Evolutionary conservation across 495 filamentous ascomycete genomes (phyloP), one percentile per base, ranked within the genome.

Genomic region (Pseudevernia furfuracea): DNA sequence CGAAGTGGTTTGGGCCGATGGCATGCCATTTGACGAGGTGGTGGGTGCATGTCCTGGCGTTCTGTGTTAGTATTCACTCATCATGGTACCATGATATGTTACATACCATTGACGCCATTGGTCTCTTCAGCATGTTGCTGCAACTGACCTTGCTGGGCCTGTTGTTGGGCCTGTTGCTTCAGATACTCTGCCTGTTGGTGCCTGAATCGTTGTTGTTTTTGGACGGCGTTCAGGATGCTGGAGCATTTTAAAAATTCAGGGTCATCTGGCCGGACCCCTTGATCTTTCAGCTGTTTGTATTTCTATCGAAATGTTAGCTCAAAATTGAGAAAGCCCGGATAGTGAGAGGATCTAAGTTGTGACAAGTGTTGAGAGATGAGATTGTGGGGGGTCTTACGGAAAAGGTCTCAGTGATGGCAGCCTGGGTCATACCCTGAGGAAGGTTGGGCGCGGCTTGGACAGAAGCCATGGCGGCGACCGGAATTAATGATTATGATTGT

Each of bases 201-300:
- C 38, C 78, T 75, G 66, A 80, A 73, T 38, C 79, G 73, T 28
- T 78, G 79, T 67, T 88, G 84, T 66, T 86, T 84, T 67, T 89
- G 85, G 34, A 94, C 76, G 30, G 79, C 79, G 19, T 79, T 68
- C 25, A 96, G 81, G 37, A 92, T 79, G 30, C 85, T 79, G 58
- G 87, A 84, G 19, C 83, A 81, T 75, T 90, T 92, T 60, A 88
- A 76, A 69, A 87, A 89, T 72, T 96, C 91, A 43, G 91, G 91
- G 71, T 96, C 88, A 65, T 80, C 85, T 62, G 83, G 81, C 21
- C 85, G 81, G 23, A 92, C 85, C 43, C 89, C 89, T 65, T 86
- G 79, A 36, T 84, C 78, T 78, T 89, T 89, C 86, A 96, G 86
- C 74, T 89, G 86, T 67, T 88, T 84, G 71, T 83, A 93, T 76